These are phyloP conservation scores for Lignosus rhinocerotis DNA, from an alignment of 1,284 basidiomycete genomes.

Conservation along the genomic window DNA sequence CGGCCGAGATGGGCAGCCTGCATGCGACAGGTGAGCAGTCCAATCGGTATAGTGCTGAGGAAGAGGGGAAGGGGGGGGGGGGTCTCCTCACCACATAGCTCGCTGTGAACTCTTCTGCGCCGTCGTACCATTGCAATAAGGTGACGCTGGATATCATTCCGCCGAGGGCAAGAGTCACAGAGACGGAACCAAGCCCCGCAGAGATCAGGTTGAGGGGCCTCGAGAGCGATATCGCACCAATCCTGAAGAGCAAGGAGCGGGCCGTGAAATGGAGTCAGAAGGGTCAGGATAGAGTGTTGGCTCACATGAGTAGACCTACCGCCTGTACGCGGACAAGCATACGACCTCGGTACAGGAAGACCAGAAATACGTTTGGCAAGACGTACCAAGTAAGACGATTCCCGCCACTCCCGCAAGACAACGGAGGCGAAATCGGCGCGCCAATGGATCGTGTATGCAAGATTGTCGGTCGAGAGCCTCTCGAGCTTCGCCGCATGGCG, in stretches of 20 bases:
- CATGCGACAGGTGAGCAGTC: neutral
- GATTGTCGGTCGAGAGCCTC: conserved; percentile 25
- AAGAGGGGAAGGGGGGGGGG: no score
- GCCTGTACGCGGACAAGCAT: neutral
- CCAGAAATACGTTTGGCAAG: no score
- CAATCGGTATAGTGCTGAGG: neutral
- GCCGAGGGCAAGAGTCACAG: conserved; percentile 9
- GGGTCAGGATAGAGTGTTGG: no score
- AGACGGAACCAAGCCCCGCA: conserved; percentile 5
- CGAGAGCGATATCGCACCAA: neutral
- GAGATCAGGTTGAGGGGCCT: conserved; percentile 10
- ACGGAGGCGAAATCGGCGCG: conserved; percentile 18
- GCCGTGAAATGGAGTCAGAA: neutral
- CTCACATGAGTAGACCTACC: conserved; percentile 14
- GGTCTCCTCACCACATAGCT: conserved; percentile 17
- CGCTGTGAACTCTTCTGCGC: conserved; percentile 18
- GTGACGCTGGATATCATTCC: conserved; percentile 11
- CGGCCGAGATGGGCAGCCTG: conserved; percentile 23
- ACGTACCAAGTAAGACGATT: conserved; percentile 19
- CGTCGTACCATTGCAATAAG: conserved; percentile 22
- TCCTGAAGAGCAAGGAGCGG: neutral
- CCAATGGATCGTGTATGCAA: conserved; percentile 30
- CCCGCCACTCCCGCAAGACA: conserved; percentile 20
- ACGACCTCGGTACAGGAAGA: neutral
- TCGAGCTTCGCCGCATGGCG: conserved; percentile 19